Percentiles rank a stretch among this genome's conserved stretches.
Conservation (phyloP, 345 rosid genomes). For the Euphorbia pulcherrima region DNA sequence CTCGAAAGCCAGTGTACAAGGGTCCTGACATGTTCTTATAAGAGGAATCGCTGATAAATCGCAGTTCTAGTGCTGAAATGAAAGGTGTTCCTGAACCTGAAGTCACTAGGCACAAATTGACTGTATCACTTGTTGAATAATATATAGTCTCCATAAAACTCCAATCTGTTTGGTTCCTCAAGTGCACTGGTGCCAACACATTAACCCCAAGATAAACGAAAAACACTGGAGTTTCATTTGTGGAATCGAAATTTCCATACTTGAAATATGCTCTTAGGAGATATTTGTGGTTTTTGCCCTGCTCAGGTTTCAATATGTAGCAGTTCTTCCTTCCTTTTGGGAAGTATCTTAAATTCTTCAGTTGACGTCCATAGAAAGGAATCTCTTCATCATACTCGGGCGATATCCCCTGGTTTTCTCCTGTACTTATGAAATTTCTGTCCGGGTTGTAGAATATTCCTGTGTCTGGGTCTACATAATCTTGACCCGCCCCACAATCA, state of each 20-base stretch:
- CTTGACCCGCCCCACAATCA: not conserved
- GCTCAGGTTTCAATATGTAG: conserved; percentile 15
- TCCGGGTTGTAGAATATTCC: not conserved
- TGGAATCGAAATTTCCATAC: conserved; percentile 27
- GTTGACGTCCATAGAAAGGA: conserved; percentile 7
- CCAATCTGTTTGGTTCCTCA: not conserved
- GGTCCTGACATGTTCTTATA: conserved; percentile 14
- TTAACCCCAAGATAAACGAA: conserved; percentile 25
- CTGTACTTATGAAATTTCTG: not conserved
- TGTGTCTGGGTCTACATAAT: not conserved
- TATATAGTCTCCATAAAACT: conserved; percentile 23
- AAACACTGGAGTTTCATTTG: conserved; percentile 24
- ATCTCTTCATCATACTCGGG: not conserved
- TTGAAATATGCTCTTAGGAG: conserved; percentile 41
- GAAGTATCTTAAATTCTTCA: conserved; percentile 24
- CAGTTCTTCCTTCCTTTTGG: conserved; percentile 34
- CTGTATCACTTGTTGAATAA: conserved; percentile 12
- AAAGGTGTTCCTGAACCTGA: conserved; percentile 44
- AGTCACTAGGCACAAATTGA: conserved; percentile 44
- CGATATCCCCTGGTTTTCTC: not conserved
- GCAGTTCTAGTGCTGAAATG: conserved; percentile 5
- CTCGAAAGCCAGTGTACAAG: conserved; percentile 12
- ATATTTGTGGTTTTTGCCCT: conserved; percentile 22
- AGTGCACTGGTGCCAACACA: conserved; percentile 4
- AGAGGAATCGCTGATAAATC: conserved; percentile 16